Evolutionary conservation across 768 basidiomycete genomes (phyloP).

Genomic region (Leccinum aurantiacum): DNA sequence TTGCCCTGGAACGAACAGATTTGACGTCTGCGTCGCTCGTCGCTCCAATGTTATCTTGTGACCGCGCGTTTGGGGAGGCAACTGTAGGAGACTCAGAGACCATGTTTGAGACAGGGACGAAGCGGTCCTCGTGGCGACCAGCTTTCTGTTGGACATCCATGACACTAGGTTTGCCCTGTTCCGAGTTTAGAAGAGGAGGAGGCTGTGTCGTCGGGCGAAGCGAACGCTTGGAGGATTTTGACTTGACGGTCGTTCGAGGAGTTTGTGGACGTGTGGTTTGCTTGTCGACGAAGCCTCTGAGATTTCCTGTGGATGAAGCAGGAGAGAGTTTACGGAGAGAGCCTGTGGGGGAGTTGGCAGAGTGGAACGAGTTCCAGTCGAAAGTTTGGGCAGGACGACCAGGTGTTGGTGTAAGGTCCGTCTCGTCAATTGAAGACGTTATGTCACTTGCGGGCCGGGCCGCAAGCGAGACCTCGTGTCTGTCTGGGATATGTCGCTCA

Average conservation of each 20-base stretch:
- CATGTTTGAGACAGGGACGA: neutral
- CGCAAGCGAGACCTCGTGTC: constrained; percentile 35
- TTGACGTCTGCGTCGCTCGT: constrained; percentile 27
- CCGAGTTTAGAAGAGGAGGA: constrained; percentile 27
- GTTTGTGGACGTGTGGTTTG: constrained; percentile 5
- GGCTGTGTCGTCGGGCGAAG: constrained; percentile 31
- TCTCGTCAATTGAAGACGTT: constrained; percentile 21
- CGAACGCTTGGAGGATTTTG: constrained; percentile 26
- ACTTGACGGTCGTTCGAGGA: constrained; percentile 7
- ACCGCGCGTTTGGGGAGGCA: constrained; percentile 9
- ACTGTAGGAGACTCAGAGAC: constrained; percentile 26
- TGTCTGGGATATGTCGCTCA: constrained; percentile 27
- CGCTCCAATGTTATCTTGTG: constrained; percentile 19
- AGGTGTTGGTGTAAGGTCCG: constrained; percentile 30
- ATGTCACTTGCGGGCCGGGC: constrained; percentile 30
- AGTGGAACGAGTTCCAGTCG: constrained; percentile 19
- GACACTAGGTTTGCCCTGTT: constrained; percentile 12
- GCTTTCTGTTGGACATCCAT: constrained; percentile 16
- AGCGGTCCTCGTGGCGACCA: constrained; percentile 24
- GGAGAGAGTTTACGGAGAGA: constrained; percentile 29
- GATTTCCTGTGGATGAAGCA: constrained; percentile 33
- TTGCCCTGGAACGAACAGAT: constrained; percentile 26
- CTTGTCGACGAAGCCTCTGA: constrained; percentile 29
- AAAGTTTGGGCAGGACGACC: constrained; percentile 9
- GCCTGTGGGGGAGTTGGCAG: constrained; percentile 10